Conservation (phyloP, 345 rosid genomes). For the Zanthoxylum bungeanum region DNA sequence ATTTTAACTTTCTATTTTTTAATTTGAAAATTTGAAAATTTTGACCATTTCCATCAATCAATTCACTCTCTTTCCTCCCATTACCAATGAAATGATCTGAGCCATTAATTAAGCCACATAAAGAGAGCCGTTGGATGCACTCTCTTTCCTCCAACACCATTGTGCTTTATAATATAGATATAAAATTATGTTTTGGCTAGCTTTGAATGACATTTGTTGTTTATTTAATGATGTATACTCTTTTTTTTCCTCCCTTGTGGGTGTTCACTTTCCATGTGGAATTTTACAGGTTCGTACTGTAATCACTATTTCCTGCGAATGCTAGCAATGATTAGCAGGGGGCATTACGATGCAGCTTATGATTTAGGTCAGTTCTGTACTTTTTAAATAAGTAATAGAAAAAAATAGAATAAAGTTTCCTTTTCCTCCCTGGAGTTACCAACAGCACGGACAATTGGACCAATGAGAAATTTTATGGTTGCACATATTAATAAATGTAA, state of each 20-base stretch:
- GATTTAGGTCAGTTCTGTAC: conserved; percentile 46
- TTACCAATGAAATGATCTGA: too few species aligned
- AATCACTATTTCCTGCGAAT: conserved; percentile 83
- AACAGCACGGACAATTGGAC: not conserved
- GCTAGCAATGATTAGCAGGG: conserved; percentile 71
- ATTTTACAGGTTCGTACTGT: conserved; percentile 73
- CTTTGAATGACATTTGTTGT: not conserved
- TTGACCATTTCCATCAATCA: too few species aligned
- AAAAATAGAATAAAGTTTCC: not conserved
- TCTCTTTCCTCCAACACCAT: too few species aligned
- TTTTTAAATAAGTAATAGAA: not conserved
- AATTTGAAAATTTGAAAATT: too few species aligned
- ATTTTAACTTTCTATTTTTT: too few species aligned
- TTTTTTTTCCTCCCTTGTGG: too few species aligned
- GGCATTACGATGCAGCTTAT: conserved; percentile 65
- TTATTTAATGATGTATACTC: not conserved
- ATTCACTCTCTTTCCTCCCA: too few species aligned
- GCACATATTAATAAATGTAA: not conserved
- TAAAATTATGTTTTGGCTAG: not conserved
- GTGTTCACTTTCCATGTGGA: conserved; percentile 10
- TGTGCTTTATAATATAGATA: too few species aligned
- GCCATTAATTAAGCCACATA: too few species aligned
- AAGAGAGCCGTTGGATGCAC: too few species aligned
- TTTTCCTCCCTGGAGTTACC: not conserved
- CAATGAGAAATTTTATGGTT: not conserved